These are phyloP conservation scores for Metschnikowia santaceciliae DNA, from an alignment of 805 yeast species.

Conservation along the genomic window DNA sequence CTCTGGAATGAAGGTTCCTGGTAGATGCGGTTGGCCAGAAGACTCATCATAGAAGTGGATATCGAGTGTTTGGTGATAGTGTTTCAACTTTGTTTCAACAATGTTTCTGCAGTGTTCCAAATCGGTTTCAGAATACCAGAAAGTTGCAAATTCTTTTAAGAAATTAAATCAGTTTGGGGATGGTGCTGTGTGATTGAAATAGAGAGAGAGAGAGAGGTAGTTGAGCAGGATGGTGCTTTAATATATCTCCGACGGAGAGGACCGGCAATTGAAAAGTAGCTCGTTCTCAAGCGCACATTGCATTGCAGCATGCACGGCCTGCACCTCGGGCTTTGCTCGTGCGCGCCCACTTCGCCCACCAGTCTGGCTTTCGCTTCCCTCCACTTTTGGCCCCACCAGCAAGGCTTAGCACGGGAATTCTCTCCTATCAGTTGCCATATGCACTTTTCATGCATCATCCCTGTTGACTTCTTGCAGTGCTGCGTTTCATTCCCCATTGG, in stretches of 20 bases:
- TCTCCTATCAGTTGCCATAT: background rate
- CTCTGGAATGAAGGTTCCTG: background rate
- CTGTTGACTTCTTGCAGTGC: no score
- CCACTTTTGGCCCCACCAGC: background rate
- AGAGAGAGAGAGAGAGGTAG: background rate
- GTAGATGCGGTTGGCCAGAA: background rate
- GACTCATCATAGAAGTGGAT: background rate
- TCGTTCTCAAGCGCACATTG: background rate
- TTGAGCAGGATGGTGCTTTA: background rate
- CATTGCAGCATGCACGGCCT: background rate
- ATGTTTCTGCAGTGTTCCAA: no score
- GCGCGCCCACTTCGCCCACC: background rate
- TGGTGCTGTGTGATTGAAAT: background rate
- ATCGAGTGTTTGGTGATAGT: no score
- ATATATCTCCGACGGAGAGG: background rate
- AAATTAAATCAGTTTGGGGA: no score
- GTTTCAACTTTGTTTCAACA: no score
- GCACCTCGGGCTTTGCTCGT: background rate
- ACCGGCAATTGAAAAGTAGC: conserved; percentile 2
- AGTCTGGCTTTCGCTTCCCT: background rate
- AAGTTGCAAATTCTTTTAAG: no score
- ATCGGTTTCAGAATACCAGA: no score
- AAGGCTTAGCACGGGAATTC: background rate
- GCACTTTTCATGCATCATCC: background rate
- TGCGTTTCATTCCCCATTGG: background rate